A percentile compares a stretch with the other conserved stretches of the same genome.
phyloP scores from a whole-genome alignment of 495 filamentous ascomycete species.

The Wilcoxina mikolae region DNA sequence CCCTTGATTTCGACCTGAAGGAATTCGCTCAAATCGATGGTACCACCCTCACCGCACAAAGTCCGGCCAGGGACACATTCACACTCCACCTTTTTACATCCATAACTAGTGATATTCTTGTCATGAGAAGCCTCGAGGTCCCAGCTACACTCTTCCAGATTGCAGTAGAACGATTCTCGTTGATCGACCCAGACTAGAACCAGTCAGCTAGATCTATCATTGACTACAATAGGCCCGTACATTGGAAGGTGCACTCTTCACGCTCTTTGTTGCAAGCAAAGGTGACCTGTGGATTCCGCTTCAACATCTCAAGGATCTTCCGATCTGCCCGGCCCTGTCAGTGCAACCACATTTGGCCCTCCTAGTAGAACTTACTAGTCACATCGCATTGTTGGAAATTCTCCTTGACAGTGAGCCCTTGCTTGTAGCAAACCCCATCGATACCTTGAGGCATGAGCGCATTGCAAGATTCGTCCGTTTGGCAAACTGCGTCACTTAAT shows the following conservation, averaged over 20 bases:
- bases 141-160: constrained; percentile 65
- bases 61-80: constrained; percentile 80
- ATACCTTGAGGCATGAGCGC: constrained; percentile 60
- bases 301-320: constrained; percentile 77
- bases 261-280: constrained; percentile 71
- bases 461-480: constrained; percentile 64
- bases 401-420: constrained; percentile 76
- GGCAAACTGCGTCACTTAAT: constrained; percentile 73
- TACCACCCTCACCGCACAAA: constrained; percentile 80
- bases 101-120: constrained; percentile 69
- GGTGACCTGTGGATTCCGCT: constrained; percentile 78
- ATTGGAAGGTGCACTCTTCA: constrained; percentile 70
- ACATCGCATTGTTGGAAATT: constrained; percentile 98
- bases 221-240: constrained; percentile 33
- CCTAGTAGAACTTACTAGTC: constrained; percentile 45
- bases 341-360: neutral
- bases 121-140: constrained; percentile 48
- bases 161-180: constrained; percentile 90
- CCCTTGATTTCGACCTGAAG: constrained; percentile 64
- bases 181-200: constrained; percentile 78
- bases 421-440: constrained; percentile 82
- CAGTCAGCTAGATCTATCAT: neutral
- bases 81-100: constrained; percentile 70
- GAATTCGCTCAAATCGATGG: constrained; percentile 84
- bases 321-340: constrained; percentile 22